Percentiles rank a stretch among this genome's conserved stretches.
phyloP scores from a whole-genome alignment of 805 yeast species.

The Blastobotrys attinorum region DNA sequence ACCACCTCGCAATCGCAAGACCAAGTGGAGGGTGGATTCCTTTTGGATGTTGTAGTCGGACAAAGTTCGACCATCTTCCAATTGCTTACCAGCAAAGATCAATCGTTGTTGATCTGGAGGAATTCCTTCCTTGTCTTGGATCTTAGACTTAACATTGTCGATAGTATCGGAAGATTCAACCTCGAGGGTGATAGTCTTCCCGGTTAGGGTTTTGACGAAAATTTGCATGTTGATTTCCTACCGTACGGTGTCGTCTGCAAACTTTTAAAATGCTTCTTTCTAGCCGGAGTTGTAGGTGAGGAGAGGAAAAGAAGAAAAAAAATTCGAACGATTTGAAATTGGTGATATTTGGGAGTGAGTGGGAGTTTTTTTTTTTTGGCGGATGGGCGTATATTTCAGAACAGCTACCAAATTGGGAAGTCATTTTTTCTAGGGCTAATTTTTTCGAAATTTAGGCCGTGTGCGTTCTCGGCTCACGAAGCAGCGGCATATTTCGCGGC shows the following conservation, averaged over 20 bases:
- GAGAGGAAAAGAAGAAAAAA: neutral
- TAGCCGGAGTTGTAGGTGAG: constrained; percentile 16
- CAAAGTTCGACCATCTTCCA: constrained; percentile 87
- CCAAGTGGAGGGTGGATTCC: constrained; percentile 94
- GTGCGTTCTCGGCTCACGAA: too few relatives aligned
- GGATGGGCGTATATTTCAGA: too few relatives aligned
- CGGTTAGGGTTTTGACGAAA: constrained; percentile 31
- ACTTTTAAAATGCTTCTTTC: constrained; percentile 20
- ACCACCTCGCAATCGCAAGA: constrained; percentile 97
- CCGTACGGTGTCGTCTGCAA: constrained; percentile 30
- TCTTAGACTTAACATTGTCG: constrained; percentile 93
- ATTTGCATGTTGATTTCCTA: constrained; percentile 31
- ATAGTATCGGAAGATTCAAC: constrained; percentile 97
- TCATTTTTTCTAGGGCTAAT: too few relatives aligned
- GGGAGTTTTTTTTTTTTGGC: too few relatives aligned
- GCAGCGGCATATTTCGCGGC: too few relatives aligned
- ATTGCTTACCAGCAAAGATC: constrained; percentile 96
- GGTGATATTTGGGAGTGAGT: neutral
- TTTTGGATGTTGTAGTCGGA: constrained; percentile 98
- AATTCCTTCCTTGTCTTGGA: constrained; percentile 95
- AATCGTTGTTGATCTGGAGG: constrained; percentile 98
- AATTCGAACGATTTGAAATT: neutral
- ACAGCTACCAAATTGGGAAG: too few relatives aligned
- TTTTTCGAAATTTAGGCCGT: too few relatives aligned
- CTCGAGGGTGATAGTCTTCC: constrained; percentile 80